Evolutionary conservation across 345 rosid species (phyloP).

Genomic region (Rubroshorea leprosula): DNA sequence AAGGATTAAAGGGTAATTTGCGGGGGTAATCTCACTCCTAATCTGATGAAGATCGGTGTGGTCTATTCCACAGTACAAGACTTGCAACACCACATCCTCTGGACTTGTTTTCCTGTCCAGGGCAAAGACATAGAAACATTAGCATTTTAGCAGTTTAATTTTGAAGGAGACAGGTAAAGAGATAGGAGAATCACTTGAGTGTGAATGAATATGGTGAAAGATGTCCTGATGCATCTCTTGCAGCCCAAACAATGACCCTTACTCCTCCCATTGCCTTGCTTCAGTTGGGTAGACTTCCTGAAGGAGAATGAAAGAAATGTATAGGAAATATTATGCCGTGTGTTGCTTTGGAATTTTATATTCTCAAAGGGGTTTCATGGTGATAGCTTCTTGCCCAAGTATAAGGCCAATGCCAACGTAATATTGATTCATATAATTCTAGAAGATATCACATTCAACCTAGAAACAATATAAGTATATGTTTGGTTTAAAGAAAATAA

Average conservation of each 20-base stretch:
- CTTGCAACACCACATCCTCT: constrained; percentile 44
- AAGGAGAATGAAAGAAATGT: background rate
- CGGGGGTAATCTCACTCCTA: constrained; percentile 55
- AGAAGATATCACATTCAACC: too few relatives aligned
- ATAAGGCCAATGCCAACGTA: too few relatives aligned
- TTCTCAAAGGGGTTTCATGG: too few relatives aligned
- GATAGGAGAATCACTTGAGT: constrained; percentile 28
- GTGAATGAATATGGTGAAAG: constrained; percentile 48
- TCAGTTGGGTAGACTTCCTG: background rate
- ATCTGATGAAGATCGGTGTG: constrained; percentile 68
- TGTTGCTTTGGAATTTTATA: too few relatives aligned
- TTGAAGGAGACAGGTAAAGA: background rate
- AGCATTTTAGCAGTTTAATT: background rate
- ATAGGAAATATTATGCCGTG: too few relatives aligned
- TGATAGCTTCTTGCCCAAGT: too few relatives aligned
- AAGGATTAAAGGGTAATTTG: constrained; percentile 70
- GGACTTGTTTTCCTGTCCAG: constrained; percentile 41
- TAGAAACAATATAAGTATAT: too few relatives aligned
- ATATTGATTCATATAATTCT: too few relatives aligned
- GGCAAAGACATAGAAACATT: background rate
- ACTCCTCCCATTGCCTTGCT: constrained; percentile 26
- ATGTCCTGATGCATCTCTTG: constrained; percentile 41
- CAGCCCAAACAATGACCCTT: constrained; percentile 48
- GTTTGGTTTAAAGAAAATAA: too few relatives aligned
- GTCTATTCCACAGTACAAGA: constrained; percentile 45